Conservation (phyloP, 2,329 filamentous ascomycete species). For the Orbilia brochopaga region DNA sequence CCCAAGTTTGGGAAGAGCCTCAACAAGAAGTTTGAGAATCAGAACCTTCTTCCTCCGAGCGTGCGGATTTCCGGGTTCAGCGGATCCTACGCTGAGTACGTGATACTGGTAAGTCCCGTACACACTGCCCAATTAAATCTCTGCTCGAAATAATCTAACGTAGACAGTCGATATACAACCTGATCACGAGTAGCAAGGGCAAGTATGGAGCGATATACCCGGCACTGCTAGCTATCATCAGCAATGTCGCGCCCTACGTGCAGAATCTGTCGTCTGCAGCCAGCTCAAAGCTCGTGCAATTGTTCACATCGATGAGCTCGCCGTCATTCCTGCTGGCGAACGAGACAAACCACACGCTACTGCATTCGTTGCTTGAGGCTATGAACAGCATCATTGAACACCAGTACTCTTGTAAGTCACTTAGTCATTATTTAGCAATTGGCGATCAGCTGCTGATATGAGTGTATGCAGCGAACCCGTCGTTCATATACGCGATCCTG, state of each 20-base stretch:
- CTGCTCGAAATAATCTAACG: slow-evolving; percentile 27
- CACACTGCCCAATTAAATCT: background rate
- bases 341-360: slow-evolving; percentile 82
- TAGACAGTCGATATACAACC: slow-evolving; percentile 78
- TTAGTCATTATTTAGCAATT: background rate
- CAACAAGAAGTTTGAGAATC: slow-evolving; percentile 85
- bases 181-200: slow-evolving; percentile 90
- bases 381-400: slow-evolving; percentile 91
- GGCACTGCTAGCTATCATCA: slow-evolving; percentile 86
- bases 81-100: slow-evolving; percentile 89
- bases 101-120: slow-evolving; percentile 74
- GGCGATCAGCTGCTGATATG: slow-evolving; percentile 51
- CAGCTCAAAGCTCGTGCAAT: slow-evolving; percentile 80
- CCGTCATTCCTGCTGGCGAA: slow-evolving; percentile 91
- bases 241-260: slow-evolving; percentile 86
- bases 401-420: slow-evolving; percentile 72
- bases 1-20: slow-evolving; percentile 86
- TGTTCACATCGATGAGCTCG: slow-evolving; percentile 90
- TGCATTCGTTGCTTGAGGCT: slow-evolving; percentile 82
- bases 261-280: slow-evolving; percentile 76
- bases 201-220: slow-evolving; percentile 91
- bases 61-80: slow-evolving; percentile 84
- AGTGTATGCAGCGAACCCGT: slow-evolving; percentile 71
- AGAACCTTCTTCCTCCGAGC: slow-evolving; percentile 80
- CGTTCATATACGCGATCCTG: slow-evolving; percentile 78